Evolutionary conservation across 176 grass and related monocot genomes (phyloP).

Genomic region (maize (Zea mays)): DNA sequence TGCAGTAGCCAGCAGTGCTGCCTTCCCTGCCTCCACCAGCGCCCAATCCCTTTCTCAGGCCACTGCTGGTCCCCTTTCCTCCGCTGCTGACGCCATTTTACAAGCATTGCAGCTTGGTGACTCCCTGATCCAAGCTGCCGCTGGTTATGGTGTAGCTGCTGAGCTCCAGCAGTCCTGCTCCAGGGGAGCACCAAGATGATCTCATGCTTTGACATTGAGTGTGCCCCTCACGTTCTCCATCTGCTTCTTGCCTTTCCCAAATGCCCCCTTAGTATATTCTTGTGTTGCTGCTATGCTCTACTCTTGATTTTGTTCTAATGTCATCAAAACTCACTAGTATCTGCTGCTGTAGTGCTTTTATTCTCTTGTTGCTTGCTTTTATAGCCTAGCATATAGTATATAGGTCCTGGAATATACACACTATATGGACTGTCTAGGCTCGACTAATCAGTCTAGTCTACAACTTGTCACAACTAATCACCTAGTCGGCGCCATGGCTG

Average conservation of each 20-base stretch:
- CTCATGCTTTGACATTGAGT: background rate
- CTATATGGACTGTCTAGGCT: background rate
- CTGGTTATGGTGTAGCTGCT: background rate
- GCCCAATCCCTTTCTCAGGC: background rate
- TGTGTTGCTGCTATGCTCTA: background rate
- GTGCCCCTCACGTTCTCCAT: background rate
- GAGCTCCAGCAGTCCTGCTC: background rate
- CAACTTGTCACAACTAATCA: background rate
- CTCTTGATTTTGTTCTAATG: background rate
- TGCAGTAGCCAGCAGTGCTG: background rate
- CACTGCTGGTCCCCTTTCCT: background rate
- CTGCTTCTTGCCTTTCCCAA: constrained; percentile 1
- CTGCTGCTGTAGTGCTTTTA: background rate
- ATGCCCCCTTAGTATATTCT: background rate
- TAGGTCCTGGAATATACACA: background rate
- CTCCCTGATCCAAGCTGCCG: background rate
- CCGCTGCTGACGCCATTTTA: background rate
- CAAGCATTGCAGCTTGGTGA: background rate
- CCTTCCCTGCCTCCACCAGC: background rate
- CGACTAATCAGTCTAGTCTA: background rate
- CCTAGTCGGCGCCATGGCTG: background rate
- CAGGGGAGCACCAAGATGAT: background rate
- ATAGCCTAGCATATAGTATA: background rate
- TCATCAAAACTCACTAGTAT: background rate
- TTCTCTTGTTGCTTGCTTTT: background rate